Evolutionary conservation across 352 stramenopile species (phyloP).

Genomic region (Halophytophthora polymorphica): DNA sequence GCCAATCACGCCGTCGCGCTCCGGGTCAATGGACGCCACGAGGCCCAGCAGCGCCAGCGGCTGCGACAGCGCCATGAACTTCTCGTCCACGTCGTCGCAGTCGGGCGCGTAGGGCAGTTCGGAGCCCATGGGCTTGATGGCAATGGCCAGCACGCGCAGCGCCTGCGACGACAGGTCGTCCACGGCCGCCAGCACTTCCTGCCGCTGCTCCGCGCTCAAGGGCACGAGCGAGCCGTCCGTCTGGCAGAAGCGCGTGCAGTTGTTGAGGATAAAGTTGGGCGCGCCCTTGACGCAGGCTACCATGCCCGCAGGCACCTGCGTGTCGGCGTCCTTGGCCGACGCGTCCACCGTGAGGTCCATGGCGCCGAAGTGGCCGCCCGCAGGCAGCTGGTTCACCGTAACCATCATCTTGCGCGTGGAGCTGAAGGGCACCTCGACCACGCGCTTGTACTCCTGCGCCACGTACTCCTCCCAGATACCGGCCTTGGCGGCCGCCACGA

Average conservation of each 20-base stretch:
- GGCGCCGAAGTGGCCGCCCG: conserved; percentile 10
- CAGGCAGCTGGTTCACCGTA: conserved; percentile 20
- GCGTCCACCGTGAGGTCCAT: too few relatives aligned
- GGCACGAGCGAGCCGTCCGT: conserved; percentile 23
- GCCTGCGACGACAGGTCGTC: conserved; percentile 51
- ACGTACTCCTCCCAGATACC: conserved; percentile 31
- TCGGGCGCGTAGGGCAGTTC: not conserved
- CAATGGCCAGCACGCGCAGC: conserved; percentile 81
- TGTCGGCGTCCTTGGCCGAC: not conserved
- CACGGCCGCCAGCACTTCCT: conserved; percentile 32
- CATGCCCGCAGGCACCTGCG: conserved; percentile 1
- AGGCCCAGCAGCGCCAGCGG: conserved; percentile 86
- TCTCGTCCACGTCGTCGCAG: conserved; percentile 34
- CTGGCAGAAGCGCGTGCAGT: conserved; percentile 30
- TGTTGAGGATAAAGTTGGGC: conserved; percentile 37
- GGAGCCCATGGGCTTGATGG: conserved; percentile 48
- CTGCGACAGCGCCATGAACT: conserved; percentile 43
- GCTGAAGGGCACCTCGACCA: conserved; percentile 88
- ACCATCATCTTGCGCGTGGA: conserved; percentile 92
- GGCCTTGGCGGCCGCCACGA: conserved; percentile 40
- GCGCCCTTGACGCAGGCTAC: conserved; percentile 40
- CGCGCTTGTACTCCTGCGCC: conserved; percentile 37
- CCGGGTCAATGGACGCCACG: conserved; percentile 82
- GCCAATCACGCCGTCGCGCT: conserved; percentile 35
- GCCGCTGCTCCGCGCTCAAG: conserved; percentile 15